These are phyloP conservation scores for Arxiozyma slooffiae DNA, from an alignment of 1,139 yeast genomes.

Conservation along the genomic window DNA sequence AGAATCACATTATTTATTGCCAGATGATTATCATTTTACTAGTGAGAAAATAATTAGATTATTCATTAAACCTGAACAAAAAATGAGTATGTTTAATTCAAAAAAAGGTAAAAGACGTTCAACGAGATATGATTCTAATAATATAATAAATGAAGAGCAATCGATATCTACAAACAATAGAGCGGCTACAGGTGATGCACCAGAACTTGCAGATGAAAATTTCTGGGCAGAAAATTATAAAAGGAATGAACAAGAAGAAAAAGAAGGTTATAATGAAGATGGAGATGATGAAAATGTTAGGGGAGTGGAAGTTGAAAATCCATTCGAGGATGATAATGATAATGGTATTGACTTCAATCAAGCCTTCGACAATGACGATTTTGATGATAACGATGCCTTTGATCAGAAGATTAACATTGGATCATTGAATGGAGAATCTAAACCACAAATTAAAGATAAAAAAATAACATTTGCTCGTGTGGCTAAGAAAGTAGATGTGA, in stretches of 20 bases:
- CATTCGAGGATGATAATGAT: constrained; percentile 24
- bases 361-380: constrained; percentile 34
- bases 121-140: background rate
- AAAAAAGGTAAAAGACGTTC: constrained; percentile 10
- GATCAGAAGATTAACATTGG: constrained; percentile 13
- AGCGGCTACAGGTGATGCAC: constrained; percentile 10
- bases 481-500: constrained; percentile 80
- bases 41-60: constrained; percentile 59
- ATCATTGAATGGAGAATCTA: constrained; percentile 7
- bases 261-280: constrained; percentile 17
- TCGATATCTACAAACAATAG: constrained; percentile 1
- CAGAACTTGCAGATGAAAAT: constrained; percentile 47
- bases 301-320: constrained; percentile 23
- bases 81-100: constrained; percentile 28
- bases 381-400: constrained; percentile 24
- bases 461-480: constrained; percentile 62
- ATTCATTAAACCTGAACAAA: constrained; percentile 55
- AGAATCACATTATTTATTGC: constrained; percentile 44
- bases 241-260: constrained; percentile 34
- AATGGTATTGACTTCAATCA: constrained; percentile 36
- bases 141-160: background rate
- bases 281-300: constrained; percentile 21
- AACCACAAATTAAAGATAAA: constrained; percentile 36
- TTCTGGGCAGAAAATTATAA: constrained; percentile 66
- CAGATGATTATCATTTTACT: constrained; percentile 66